These are phyloP conservation scores for Clohesyomyces aquaticus DNA, from an alignment of 495 filamentous ascomycete genomes.

Conservation along the genomic window DNA sequence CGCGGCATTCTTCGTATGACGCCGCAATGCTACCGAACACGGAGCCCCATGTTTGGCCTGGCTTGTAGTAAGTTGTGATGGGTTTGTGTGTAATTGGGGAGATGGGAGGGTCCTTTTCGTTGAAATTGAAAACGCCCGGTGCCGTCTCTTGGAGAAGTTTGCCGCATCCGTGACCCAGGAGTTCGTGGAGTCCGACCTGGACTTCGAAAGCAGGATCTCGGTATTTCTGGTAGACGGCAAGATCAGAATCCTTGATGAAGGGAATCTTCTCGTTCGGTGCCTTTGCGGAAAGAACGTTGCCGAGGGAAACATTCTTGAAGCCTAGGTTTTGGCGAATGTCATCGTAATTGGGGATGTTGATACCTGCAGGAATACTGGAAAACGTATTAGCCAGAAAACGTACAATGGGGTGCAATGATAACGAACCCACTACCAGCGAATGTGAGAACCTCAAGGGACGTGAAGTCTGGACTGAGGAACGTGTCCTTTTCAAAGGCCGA, in stretches of 20 bases:
- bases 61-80: slow-evolving; percentile 85
- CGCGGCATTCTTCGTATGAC: slow-evolving; percentile 82
- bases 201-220: slow-evolving; percentile 90
- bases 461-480: slow-evolving; percentile 94
- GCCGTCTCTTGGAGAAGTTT: slow-evolving; percentile 91
- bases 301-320: slow-evolving; percentile 97
- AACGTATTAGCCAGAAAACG: neutral
- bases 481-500: slow-evolving; percentile 92
- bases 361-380: slow-evolving; percentile 73
- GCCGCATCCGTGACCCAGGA: slow-evolving; percentile 93
- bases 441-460: slow-evolving; percentile 58
- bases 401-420: slow-evolving; percentile 24
- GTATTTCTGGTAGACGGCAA: slow-evolving; percentile 75
- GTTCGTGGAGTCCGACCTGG: slow-evolving; percentile 92
- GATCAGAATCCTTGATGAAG: slow-evolving; percentile 76
- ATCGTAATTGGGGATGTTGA: slow-evolving; percentile 88
- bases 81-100: slow-evolving; percentile 78
- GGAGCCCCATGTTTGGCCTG: slow-evolving; percentile 90
- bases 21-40: slow-evolving; percentile 86
- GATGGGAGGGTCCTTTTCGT: slow-evolving; percentile 74
- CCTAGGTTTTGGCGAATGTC: slow-evolving; percentile 89
- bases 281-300: slow-evolving; percentile 89
- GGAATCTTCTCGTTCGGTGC: slow-evolving; percentile 86
- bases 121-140: slow-evolving; percentile 84
- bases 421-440: slow-evolving; percentile 67